phyloP scores from a whole-genome alignment of 139 green algal genomes.

The Dunaliella primolecta region DNA sequence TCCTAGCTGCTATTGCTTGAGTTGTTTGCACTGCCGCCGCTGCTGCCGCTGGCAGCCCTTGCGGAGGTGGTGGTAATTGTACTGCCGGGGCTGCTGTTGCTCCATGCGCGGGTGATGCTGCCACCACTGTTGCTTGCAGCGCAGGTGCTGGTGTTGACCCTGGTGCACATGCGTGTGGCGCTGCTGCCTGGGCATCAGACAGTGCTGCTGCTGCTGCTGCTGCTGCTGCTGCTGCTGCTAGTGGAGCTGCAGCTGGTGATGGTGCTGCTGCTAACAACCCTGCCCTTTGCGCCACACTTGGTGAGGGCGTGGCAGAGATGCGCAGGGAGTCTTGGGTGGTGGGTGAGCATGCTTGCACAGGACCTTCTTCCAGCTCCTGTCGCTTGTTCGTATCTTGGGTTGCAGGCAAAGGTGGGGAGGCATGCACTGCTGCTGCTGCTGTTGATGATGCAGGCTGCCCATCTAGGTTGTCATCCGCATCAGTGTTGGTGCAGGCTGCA shows the following conservation, averaged over 20 bases:
- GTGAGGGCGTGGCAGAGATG: background rate
- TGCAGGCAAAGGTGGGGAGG: background rate
- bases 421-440: background rate
- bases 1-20: too few relatives aligned
- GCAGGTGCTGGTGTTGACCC: background rate
- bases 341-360: background rate
- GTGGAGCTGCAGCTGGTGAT: background rate
- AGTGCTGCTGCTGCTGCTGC: constrained; percentile 23
- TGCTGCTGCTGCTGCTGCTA: background rate
- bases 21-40: background rate
- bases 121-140: background rate
- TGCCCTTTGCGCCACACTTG: background rate
- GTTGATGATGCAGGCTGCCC: background rate
- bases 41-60: background rate
- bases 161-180: too few relatives aligned
- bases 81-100: background rate
- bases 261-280: background rate
- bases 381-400: background rate
- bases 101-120: background rate
- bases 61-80: background rate
- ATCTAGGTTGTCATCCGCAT: too few relatives aligned
- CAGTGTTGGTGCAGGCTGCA: too few relatives aligned
- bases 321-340: background rate
- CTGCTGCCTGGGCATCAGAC: too few relatives aligned
- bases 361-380: background rate